Percentiles rank a stretch among this genome's conserved stretches.
These are phyloP conservation scores for Phycomyces blakesleeanus DNA, from an alignment of 192 early-diverging fungal genomes.

Conservation along the genomic window DNA sequence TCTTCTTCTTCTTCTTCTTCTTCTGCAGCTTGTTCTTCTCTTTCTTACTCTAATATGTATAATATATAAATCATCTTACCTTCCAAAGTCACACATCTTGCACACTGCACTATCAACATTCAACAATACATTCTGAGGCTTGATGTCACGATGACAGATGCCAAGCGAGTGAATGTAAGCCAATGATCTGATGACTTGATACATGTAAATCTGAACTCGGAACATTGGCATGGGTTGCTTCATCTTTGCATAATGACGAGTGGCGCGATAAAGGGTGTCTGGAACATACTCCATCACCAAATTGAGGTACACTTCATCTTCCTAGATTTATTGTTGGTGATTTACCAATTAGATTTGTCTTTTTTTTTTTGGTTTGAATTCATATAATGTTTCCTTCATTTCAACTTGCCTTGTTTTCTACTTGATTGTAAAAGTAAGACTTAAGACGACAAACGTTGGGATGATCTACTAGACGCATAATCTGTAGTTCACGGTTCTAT, in stretches of 20 bases:
- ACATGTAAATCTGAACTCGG: conserved; percentile 95
- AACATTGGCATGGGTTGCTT: conserved; percentile 94
- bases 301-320: conserved; percentile 95
- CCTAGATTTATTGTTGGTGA: conserved; percentile 27
- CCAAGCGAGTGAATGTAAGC: conserved; percentile 97
- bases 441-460: conserved; percentile 89
- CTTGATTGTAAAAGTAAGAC: conserved; percentile 94
- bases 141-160: conserved; percentile 98
- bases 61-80: conserved; percentile 37
- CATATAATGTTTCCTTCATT: not conserved
- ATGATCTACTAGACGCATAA: conserved; percentile 92
- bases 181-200: conserved; percentile 94
- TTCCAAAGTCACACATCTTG: conserved; percentile 97
- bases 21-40: too few species aligned
- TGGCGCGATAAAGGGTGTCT: conserved; percentile 92
- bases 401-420: conserved; percentile 64
- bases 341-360: not conserved
- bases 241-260: conserved; percentile 80
- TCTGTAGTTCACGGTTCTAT: conserved; percentile 88
- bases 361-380: not conserved
- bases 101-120: conserved; percentile 86
- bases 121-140: conserved; percentile 96
- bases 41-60: too few species aligned
- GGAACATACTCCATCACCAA: conserved; percentile 94
- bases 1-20: too few species aligned